Evolutionary conservation across 2,329 filamentous ascomycete species (phyloP).

Genomic region (Arthrobotrys megalospora): DNA sequence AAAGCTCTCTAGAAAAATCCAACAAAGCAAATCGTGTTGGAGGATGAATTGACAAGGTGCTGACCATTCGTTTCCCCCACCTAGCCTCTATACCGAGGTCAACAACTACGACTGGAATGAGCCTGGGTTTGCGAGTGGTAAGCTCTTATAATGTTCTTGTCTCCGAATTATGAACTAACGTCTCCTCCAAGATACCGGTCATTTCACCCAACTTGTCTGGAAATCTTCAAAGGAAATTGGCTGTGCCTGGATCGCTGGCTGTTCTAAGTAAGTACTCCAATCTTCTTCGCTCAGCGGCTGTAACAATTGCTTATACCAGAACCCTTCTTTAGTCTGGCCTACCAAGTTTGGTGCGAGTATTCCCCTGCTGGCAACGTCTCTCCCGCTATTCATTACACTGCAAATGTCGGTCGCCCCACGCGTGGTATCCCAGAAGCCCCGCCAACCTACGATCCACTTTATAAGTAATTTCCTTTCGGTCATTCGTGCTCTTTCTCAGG

Average conservation of each 20-base stretch:
- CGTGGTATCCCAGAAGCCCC: constrained; percentile 41
- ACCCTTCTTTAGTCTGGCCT: constrained; percentile 29
- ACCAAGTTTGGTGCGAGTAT: constrained; percentile 59
- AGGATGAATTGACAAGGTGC: not conserved
- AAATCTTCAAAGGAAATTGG: constrained; percentile 75
- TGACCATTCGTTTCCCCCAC: constrained; percentile 9
- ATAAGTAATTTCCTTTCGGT: constrained; percentile 21
- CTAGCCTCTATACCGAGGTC: constrained; percentile 51
- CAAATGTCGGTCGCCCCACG: constrained; percentile 38
- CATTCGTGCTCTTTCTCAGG: not conserved
- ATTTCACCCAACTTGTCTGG: constrained; percentile 83
- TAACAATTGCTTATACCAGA: not conserved
- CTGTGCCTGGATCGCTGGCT: constrained; percentile 68
- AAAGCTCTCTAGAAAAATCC: constrained; percentile 22
- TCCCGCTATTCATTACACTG: constrained; percentile 31
- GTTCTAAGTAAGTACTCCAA: constrained; percentile 46
- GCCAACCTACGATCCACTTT: constrained; percentile 48
- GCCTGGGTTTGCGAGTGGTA: constrained; percentile 49
- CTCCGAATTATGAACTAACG: not conserved
- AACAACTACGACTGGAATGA: constrained; percentile 54
- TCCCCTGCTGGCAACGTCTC: constrained; percentile 48
- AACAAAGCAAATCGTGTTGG: constrained; percentile 51
- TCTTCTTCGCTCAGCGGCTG: not conserved
- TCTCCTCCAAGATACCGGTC: constrained; percentile 71
- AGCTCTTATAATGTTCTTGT: not conserved